Percentiles rank a stretch among this genome's conserved stretches.
Conservation (phyloP, 768 basidiomycete genomes). For the Filobasidium wieringae region DNA sequence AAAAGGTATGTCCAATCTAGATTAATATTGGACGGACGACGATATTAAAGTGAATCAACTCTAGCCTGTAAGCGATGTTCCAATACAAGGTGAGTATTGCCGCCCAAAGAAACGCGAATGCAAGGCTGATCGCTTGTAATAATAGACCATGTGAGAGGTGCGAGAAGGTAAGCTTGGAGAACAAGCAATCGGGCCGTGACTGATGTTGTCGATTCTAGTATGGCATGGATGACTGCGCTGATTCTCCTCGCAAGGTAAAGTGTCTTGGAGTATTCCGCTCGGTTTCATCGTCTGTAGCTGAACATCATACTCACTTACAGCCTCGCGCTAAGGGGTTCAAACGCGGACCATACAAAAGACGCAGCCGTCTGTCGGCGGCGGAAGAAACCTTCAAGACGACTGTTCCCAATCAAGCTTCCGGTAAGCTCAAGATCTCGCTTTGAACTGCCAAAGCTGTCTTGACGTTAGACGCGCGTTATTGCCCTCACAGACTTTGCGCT, state of each 20-base stretch:
- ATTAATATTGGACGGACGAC: not conserved
- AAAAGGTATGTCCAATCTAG: constrained; percentile 6
- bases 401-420: too few relatives aligned
- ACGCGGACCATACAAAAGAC: not conserved
- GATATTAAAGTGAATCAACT: not conserved
- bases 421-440: too few relatives aligned
- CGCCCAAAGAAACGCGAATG: not conserved
- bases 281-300: not conserved
- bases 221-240: constrained; percentile 27
- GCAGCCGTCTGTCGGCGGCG: too few relatives aligned
- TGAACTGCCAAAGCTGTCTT: too few relatives aligned
- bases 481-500: too few relatives aligned
- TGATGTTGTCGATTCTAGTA: constrained; percentile 8
- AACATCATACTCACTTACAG: not conserved
- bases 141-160: constrained; percentile 34
- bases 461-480: too few relatives aligned
- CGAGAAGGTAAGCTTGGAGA: constrained; percentile 13
- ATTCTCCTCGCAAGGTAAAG: constrained; percentile 16
- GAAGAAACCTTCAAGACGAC: too few relatives aligned
- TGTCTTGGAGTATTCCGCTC: not conserved
- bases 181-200: not conserved
- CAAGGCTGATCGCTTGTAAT: not conserved
- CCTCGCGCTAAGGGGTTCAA: not conserved
- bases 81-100: constrained; percentile 29
- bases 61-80: constrained; percentile 36